phyloP scores from a whole-genome alignment of 2,329 filamentous ascomycete species.

The Aureobasidium subglaciale region DNA sequence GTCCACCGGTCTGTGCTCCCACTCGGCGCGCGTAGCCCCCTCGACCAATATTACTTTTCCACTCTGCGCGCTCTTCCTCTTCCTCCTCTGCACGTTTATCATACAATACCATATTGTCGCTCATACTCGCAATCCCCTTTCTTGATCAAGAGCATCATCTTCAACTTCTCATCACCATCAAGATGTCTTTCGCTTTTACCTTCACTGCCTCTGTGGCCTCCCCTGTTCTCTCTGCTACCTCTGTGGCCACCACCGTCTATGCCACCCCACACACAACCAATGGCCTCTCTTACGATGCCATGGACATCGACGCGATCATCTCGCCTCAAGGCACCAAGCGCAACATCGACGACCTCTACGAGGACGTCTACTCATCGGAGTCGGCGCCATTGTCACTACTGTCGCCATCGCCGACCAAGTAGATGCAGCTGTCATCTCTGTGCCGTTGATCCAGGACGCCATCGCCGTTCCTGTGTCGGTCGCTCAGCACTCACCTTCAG shows the following conservation, averaged over 20 bases:
- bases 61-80: neutral
- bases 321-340: neutral
- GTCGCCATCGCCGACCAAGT: too few species aligned
- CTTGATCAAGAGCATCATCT: neutral
- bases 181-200: neutral
- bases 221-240: neutral
- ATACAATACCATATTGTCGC: neutral
- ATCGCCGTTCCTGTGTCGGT: too few species aligned
- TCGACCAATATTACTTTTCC: neutral
- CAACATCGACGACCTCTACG: neutral
- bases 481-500: too few species aligned
- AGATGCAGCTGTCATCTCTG: neutral
- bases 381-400: too few species aligned
- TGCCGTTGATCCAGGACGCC: too few species aligned
- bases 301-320: neutral
- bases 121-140: neutral
- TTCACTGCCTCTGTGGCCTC: neutral
- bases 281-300: neutral
- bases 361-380: too few species aligned
- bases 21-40: neutral
- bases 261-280: too few species aligned
- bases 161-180: neutral
- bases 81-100: neutral
- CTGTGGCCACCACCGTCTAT: neutral
- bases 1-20: neutral